A percentile compares a stretch with the other conserved stretches of the same genome.
These are phyloP conservation scores for Cercospora sojina DNA, from an alignment of 2,329 filamentous ascomycete genomes.

Conservation along the genomic window DNA sequence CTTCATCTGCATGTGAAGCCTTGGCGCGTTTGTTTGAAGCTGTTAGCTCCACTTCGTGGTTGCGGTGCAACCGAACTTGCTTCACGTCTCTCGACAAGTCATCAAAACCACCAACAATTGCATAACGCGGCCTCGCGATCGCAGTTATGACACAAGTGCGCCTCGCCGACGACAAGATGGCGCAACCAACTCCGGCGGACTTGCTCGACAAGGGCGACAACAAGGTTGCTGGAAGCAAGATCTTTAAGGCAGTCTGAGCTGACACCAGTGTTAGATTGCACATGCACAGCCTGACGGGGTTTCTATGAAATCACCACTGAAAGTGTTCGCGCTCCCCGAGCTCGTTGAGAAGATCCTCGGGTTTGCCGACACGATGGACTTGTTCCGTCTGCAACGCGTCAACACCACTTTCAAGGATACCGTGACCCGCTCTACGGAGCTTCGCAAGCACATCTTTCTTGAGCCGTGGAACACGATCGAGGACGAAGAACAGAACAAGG, in stretches of 20 bases:
- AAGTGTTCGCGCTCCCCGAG: conserved; percentile 2
- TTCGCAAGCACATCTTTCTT: conserved; percentile 2
- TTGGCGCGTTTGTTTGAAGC: neutral
- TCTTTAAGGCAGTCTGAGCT: neutral
- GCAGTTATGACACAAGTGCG: neutral
- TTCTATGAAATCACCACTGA: neutral
- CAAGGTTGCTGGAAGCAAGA: neutral
- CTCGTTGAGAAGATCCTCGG: conserved; percentile 9
- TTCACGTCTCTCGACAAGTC: neutral
- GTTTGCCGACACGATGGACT: neutral
- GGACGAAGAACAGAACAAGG: neutral
- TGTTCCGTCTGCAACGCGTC: conserved; percentile 11
- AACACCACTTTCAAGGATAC: conserved; percentile 9
- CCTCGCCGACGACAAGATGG: neutral
- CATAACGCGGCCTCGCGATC: neutral
- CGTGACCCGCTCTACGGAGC: conserved; percentile 1
- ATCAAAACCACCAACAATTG: neutral
- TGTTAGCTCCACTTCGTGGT: neutral
- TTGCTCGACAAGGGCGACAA: neutral
- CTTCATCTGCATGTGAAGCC: conserved; percentile 1
- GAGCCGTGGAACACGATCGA: neutral
- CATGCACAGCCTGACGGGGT: neutral
- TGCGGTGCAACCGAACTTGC: neutral
- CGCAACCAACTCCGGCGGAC: neutral
- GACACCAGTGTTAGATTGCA: neutral